Conservation (phyloP, 2,329 filamentous ascomycete genomes). For the Amphichorda felina region DNA sequence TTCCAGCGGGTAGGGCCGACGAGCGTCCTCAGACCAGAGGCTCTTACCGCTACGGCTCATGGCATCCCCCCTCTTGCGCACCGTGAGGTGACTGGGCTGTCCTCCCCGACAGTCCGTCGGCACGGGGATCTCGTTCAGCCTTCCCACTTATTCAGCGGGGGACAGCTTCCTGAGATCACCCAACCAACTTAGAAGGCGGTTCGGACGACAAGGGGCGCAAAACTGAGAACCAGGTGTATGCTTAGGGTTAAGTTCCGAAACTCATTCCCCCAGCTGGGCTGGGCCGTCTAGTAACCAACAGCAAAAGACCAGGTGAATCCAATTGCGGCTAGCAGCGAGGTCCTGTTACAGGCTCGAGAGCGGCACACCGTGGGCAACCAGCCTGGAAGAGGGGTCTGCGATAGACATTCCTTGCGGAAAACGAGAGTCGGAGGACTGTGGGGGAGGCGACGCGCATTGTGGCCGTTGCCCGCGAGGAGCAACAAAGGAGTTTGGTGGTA, state of each 20-base stretch:
- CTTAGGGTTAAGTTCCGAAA: constrained; percentile 98
- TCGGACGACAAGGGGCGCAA: constrained; percentile 61
- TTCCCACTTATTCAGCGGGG: constrained; percentile 39
- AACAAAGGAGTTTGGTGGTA: constrained; percentile 31
- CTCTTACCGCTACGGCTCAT: constrained; percentile 71
- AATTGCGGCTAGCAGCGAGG: constrained; percentile 33
- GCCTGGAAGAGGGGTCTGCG: constrained; percentile 26
- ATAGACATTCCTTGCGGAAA: constrained; percentile 57
- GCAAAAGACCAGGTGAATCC: constrained; percentile 25
- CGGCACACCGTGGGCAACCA: constrained; percentile 35
- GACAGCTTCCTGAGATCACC: constrained; percentile 16
- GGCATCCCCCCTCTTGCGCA: constrained; percentile 48
- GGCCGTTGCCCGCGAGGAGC: constrained; percentile 7
- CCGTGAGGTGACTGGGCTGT: constrained; percentile 44
- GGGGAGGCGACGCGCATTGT: constrained; percentile 60
- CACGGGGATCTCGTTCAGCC: constrained; percentile 15
- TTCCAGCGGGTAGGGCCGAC: constrained; percentile 61
- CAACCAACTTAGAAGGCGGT: constrained; percentile 49
- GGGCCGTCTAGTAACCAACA: constrained; percentile 26
- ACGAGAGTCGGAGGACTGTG: constrained; percentile 66
- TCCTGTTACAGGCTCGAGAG: constrained; percentile 51
- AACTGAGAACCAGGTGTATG: constrained; percentile 56
- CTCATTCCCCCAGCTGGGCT: constrained; percentile 42
- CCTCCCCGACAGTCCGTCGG: constrained; percentile 35
- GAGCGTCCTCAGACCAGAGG: constrained; percentile 61